Base-by-base conservation (phyloP, 2,329 filamentous ascomycete species). In the Curvularia hawaiiensis region DNA sequence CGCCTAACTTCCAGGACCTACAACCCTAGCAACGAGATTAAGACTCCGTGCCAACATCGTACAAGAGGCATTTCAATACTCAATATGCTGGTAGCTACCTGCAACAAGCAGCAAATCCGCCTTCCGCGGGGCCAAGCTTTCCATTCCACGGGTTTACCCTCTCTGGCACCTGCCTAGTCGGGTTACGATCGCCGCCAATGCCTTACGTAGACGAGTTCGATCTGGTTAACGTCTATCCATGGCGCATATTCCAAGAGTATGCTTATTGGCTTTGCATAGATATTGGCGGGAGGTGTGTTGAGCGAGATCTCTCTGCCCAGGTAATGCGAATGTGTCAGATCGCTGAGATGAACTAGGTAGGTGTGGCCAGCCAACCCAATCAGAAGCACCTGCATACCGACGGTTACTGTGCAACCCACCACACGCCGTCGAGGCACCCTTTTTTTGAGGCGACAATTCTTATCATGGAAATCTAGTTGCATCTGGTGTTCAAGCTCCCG, bases 141-240 rank as follows among this genome's bases (percentile, higher is more conserved):
- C 40, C 47, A 48, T 52, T 39, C 35, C 35, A 33, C 41, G 26
- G 26, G 52, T 60, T 28, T 22, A 41, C 38, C 31, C 28, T 38
- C 10, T 38, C 46, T 54, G 26, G 18, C 50, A 68, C 67, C 67
- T 70, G 65, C 67, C 67, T 64, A 24, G 53, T 60, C 45, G 11
- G 47, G 52, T 12, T 40, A 63, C 22, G 62, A 56, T 50, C 38
- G 35, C 47, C 53, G 52, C 22, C 52, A 46, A 48, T 44, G 56
- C 49, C 52, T 58, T 44, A 45, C 49, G 51, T 24, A 28, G 47
- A 44, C 35, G 40, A 35, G n/a, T 26, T 33, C 3, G 52, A 41
- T 12, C 26, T 43, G 28, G 10, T 35, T 22, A 40, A 45, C 26
- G 24, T 56, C 26, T 43, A 40, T 31, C 31, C 44, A 50, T 31